These are phyloP conservation scores for Wickerhamomyces chaumierensis DNA, from an alignment of 805 yeast genomes.

Conservation along the genomic window DNA sequence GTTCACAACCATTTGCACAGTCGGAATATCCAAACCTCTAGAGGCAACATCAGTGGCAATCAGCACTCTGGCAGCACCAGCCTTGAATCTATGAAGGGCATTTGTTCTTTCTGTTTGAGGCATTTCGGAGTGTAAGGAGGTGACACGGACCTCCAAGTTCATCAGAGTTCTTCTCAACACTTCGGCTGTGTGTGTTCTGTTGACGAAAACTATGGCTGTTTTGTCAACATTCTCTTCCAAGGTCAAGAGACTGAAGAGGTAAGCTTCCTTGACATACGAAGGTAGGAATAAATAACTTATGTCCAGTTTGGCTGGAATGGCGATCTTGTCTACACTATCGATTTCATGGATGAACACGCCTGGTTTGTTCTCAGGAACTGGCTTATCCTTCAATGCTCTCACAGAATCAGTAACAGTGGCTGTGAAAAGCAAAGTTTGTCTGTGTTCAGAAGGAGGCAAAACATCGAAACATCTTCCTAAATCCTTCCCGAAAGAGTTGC, in stretches of 20 bases:
- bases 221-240: slow-evolving; percentile 50
- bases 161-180: slow-evolving; percentile 67
- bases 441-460: slow-evolving; percentile 55
- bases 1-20: slow-evolving; percentile 81
- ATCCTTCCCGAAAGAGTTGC: slow-evolving; percentile 75
- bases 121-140: slow-evolving; percentile 91
- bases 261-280: slow-evolving; percentile 82
- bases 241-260: slow-evolving; percentile 57
- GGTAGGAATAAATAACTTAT: slow-evolving; percentile 71
- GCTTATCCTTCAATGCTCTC: slow-evolving; percentile 58
- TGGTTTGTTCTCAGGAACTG: slow-evolving; percentile 41
- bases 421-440: slow-evolving; percentile 88
- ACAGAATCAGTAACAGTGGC: slow-evolving; percentile 96
- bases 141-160: slow-evolving; percentile 64
- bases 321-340: slow-evolving; percentile 60
- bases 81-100: slow-evolving; percentile 85
- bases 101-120: slow-evolving; percentile 86
- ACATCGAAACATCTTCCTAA: slow-evolving; percentile 59
- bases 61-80: slow-evolving; percentile 85
- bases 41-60: slow-evolving; percentile 97
- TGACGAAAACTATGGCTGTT: slow-evolving; percentile 81
- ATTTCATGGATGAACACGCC: slow-evolving; percentile 62
- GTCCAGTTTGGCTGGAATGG: slow-evolving; percentile 64
- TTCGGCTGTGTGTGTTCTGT: slow-evolving; percentile 86
- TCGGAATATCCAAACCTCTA: slow-evolving; percentile 94